Base-by-base conservation (phyloP, 2,329 filamentous ascomycete species). In the Huntiella moniliformis region DNA sequence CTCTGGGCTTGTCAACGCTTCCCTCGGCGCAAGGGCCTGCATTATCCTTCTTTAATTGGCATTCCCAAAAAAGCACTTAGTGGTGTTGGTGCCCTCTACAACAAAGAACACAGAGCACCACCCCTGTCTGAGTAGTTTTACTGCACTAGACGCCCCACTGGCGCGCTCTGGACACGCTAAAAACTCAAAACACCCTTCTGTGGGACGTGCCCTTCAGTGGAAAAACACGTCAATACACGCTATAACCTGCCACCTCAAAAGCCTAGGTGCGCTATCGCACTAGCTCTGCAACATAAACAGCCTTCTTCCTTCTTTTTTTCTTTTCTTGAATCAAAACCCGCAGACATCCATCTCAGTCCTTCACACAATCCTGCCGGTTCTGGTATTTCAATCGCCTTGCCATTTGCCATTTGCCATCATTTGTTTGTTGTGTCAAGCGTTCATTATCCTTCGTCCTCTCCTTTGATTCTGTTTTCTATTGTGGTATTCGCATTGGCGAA, bases 111-210 rank as follows among this genome's bases (percentile, higher is more conserved):
- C 22, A 8, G 22, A 7, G 10, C 22, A 10, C 5, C 10, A 28
- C 22, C 22, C 22, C 22, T 28, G 22, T 28, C 22, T 28, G 22
- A 28, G 22, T 28, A 6, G 6, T 28, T 28, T 28, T 28, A 28
- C 40, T 16, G 15, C 31, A 12, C 22, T 36, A 15, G 32, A 15
- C 33, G 42, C 42, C 41, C 46, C 46, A 48, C 46, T 40, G 46
- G 42, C 46, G 46, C 46, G 46, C 46, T 39, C 42, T 40, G 42
- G 43, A 49, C 47, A 45, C 38, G 47, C 38, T 42, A 33, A 32
- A 45, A 52, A 49, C 48, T 54, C 54, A 57, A 58, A 59, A 55
- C 42, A 43, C 38, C 34, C 43, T 17, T 42, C 34, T 42, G 13
- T 43, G 48, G 48, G 47, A 44, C 50, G 22, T 39, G 42, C 34